These are phyloP conservation scores for Pelargonium nanum DNA, from an alignment of 345 rosid species.

Conservation along the genomic window DNA sequence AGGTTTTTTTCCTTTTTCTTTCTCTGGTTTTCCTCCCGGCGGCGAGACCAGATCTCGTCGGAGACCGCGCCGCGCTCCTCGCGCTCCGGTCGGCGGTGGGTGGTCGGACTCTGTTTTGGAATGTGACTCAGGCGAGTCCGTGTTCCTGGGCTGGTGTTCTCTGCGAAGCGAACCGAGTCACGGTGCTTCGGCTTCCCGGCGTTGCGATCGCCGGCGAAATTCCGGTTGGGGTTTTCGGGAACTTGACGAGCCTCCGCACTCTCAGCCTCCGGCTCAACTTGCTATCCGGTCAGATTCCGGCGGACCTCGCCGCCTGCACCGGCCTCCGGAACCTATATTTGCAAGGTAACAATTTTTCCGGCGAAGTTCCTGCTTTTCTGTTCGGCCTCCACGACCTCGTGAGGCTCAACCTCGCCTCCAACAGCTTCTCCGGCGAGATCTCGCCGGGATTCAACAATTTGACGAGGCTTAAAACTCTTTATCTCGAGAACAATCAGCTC, in stretches of 20 bases:
- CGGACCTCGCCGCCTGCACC: slow-evolving; percentile 30
- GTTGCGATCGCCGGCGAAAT: slow-evolving; percentile 26
- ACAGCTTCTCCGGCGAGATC: slow-evolving; percentile 28
- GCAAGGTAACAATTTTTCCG: slow-evolving; percentile 34
- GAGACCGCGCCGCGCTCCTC: slow-evolving; percentile 36
- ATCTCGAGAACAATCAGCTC: slow-evolving; percentile 23
- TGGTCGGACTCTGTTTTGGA: slow-evolving; percentile 42
- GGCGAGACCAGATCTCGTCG: slow-evolving; percentile 24
- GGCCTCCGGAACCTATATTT: slow-evolving; percentile 32
- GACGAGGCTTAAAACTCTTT: slow-evolving; percentile 23
- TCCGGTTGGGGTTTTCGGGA: slow-evolving; percentile 29
- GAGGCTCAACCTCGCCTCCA: slow-evolving; percentile 25
- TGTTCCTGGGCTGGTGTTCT: slow-evolving; percentile 33
- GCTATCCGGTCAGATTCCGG: slow-evolving; percentile 30
- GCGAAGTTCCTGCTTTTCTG: slow-evolving; percentile 28
- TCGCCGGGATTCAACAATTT: slow-evolving; percentile 17
- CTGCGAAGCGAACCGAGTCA: slow-evolving; percentile 25
- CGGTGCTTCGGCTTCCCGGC: slow-evolving; percentile 29
- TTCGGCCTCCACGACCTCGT: slow-evolving; percentile 23
- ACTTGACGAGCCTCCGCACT: slow-evolving; percentile 29
- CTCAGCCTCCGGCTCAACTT: slow-evolving; percentile 36
- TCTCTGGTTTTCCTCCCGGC: slow-evolving; percentile 6
- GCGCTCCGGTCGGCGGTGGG: slow-evolving; percentile 31
- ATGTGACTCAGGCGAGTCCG: slow-evolving; percentile 19
- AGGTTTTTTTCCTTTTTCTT: slow-evolving; percentile 4